phyloP scores from a whole-genome alignment of 257 asterid genomes.

The Fraxinus anomala region DNA sequence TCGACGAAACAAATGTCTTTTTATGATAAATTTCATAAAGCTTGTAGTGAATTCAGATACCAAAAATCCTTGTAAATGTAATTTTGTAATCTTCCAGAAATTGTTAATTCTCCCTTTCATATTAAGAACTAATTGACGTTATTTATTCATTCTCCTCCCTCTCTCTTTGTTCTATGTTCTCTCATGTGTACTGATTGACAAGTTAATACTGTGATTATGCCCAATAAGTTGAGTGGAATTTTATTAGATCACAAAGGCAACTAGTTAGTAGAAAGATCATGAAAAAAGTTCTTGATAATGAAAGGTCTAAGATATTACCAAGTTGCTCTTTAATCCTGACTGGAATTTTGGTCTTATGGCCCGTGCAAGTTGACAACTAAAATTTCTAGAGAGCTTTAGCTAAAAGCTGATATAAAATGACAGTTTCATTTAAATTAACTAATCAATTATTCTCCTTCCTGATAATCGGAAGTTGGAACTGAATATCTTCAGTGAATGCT shows the following conservation, averaged over 20 bases:
- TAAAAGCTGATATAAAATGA: conserved; percentile 26
- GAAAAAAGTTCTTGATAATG: conserved; percentile 24
- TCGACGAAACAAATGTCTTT: no score
- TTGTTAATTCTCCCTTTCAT: no score
- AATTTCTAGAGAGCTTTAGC: conserved; percentile 10
- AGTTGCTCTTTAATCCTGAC: conserved; percentile 19
- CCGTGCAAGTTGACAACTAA: conserved; percentile 29
- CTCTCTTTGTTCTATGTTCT: no score
- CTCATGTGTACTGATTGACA: no score
- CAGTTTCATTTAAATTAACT: background rate
- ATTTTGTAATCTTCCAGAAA: no score
- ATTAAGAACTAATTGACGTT: no score
- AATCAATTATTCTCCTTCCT: background rate
- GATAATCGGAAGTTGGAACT: background rate
- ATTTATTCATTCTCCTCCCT: no score
- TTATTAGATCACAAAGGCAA: background rate
- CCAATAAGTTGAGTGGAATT: no score
- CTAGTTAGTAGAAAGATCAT: background rate
- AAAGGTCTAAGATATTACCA: conserved; percentile 1
- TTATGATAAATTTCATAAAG: no score
- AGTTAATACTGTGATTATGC: background rate
- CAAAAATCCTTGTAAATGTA: no score
- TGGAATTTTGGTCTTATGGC: conserved; percentile 11
- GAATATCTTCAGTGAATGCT: background rate
- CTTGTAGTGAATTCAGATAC: no score